Evolutionary conservation across 306 rosid genomes (phyloP), one percentile per base, ranked within the genome.

Genomic region (Sophora flavescens): DNA sequence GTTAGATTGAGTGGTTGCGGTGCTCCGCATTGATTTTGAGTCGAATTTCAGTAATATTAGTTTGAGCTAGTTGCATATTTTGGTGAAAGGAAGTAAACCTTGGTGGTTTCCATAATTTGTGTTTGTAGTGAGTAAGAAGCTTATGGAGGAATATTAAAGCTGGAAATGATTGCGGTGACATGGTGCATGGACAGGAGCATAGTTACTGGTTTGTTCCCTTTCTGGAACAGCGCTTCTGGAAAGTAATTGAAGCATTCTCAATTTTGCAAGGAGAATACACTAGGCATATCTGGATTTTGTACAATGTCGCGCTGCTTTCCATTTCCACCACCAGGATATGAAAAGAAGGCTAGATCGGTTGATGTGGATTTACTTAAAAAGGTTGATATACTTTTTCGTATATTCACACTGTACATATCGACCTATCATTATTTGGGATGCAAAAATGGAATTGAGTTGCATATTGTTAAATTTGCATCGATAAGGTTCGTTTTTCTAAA

Each of bases 231-330:
- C 59, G 68, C 77, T 80, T 28, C 86, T 77, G 83, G 75, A 84
- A 79, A 88, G 81, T 89, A 80, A 82, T 82, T 83, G 78, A 16
- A 83, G 65, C 86, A 73, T 81, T 86, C 63, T 86, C 79, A 72
- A 45, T 66, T 78, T 61, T 73, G 74, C 83, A 80, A 91, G 91
- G 85, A 51, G 70, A 83, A 74, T 59, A 62, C 58, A 66, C 86
- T 78, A 63, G 78, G 78, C 81, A 5, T 80, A 72, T 85, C 79
- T 77, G 85, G 87, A 74, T 77, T 95, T 78, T 87, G 89, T 89
- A 91, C 98, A 83, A 95, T 95, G 98, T 95, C 97, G 81, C 98
- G 98, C 83, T 95, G 98, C 91, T 95, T 88, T 89, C 92, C 98
- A 68, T 95, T 95, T 83, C 96, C 93, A 51, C 97, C 96, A 36